Conservation (phyloP, 2,329 filamentous ascomycete genomes). For the Fusarium scirpi region DNA sequence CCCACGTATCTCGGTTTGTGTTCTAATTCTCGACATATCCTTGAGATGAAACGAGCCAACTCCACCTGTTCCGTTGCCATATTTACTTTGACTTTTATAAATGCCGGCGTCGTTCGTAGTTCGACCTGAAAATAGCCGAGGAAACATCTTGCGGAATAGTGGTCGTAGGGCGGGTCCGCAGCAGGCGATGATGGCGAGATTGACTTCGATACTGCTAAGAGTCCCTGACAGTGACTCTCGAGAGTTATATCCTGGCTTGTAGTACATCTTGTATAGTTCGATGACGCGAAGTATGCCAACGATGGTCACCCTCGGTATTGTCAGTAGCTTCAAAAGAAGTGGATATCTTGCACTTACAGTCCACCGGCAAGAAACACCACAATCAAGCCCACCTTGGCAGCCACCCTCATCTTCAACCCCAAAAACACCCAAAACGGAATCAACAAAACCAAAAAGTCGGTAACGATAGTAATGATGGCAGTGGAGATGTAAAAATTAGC, state of each 20-base stretch:
- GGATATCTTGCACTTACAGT: conserved; percentile 47
- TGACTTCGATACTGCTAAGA: conserved; percentile 51
- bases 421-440: conserved; percentile 58
- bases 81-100: conserved; percentile 18
- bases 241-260: conserved; percentile 40
- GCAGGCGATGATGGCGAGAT: conserved; percentile 54
- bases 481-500: conserved; percentile 53
- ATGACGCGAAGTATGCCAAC: conserved; percentile 51
- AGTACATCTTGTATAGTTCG: conserved; percentile 37
- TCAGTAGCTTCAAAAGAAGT: not conserved
- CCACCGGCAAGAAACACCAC: conserved; percentile 55
- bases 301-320: conserved; percentile 46
- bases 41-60: conserved; percentile 29
- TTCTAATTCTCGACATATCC: conserved; percentile 30
- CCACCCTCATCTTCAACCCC: conserved; percentile 53
- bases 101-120: not conserved
- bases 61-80: conserved; percentile 5
- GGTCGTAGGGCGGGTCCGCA: conserved; percentile 48
- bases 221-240: conserved; percentile 49
- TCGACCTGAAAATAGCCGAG: conserved; percentile 32
- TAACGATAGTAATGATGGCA: conserved; percentile 55
- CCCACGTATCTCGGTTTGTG: conserved; percentile 36
- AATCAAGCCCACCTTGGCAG: conserved; percentile 55
- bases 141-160: conserved; percentile 40
- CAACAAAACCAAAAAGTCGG: conserved; percentile 55